Percentiles rank a stretch among this genome's conserved stretches.
Evolutionary conservation across 495 filamentous ascomycete genomes (phyloP).

Genomic region (Penicillium parvum): DNA sequence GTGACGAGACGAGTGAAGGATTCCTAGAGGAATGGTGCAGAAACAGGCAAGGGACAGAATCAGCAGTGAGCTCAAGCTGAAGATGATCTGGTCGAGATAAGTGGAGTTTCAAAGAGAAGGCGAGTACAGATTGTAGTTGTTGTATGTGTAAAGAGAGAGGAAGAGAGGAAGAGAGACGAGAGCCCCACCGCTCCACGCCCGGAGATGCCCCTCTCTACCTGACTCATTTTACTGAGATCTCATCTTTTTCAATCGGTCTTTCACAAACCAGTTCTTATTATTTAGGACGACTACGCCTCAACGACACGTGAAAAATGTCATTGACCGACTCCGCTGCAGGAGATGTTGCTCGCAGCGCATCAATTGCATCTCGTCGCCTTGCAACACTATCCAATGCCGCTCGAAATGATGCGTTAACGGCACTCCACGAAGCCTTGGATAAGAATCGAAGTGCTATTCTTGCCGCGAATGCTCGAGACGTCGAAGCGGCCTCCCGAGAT

Average conservation of each 20-base stretch:
- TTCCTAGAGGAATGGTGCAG: too few species aligned
- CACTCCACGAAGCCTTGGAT: slow-evolving; percentile 68
- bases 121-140: too few species aligned
- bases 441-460: slow-evolving; percentile 69
- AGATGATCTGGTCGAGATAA: too few species aligned
- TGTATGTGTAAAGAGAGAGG: too few species aligned
- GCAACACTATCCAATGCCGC: slow-evolving; percentile 59
- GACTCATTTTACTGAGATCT: not conserved
- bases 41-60: too few species aligned
- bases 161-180: not conserved
- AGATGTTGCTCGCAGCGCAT: slow-evolving; percentile 64
- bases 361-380: slow-evolving; percentile 63
- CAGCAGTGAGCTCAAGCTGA: too few species aligned
- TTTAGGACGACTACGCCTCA: not conserved
- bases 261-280: not conserved
- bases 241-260: not conserved
- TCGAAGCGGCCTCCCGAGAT: slow-evolving; percentile 66
- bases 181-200: not conserved
- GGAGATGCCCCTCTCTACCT: not conserved
- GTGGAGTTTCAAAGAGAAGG: too few species aligned
- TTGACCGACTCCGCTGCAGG: slow-evolving; percentile 66
- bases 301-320: slow-evolving; percentile 50
- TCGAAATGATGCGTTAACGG: slow-evolving; percentile 80
- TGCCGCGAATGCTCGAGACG: slow-evolving; percentile 77
- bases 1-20: too few species aligned